Conservation (phyloP, 805 yeast species). For the Metschnikowia proteae region DNA sequence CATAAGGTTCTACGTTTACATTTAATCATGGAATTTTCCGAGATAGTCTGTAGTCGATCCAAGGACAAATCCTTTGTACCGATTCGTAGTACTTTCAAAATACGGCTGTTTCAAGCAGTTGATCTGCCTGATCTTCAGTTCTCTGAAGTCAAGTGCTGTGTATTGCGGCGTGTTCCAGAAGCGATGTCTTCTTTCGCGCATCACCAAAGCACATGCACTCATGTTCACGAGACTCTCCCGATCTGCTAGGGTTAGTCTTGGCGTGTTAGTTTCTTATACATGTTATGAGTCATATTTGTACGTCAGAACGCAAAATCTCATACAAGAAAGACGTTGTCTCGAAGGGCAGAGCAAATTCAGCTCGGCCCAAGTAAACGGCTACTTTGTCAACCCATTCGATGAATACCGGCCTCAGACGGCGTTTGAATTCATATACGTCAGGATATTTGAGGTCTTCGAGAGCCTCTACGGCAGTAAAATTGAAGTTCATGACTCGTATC, state of each 20-base stretch:
- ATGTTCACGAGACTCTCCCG: slow-evolving; percentile 19
- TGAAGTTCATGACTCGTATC: slow-evolving; percentile 34
- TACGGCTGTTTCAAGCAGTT: too few species aligned
- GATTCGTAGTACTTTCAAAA: too few species aligned
- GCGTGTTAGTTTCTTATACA: slow-evolving; percentile 52
- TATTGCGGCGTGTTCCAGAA: too few species aligned
- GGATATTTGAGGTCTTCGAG: slow-evolving; percentile 69
- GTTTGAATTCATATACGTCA: slow-evolving; percentile 74
- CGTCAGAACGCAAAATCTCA: slow-evolving; percentile 49
- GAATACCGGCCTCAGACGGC: slow-evolving; percentile 89
- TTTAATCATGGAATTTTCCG: too few species aligned
- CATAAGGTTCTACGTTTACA: too few species aligned
- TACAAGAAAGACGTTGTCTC: slow-evolving; percentile 26
- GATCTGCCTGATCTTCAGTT: not conserved
- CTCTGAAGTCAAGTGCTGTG: not conserved
- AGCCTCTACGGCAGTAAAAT: slow-evolving; percentile 38
- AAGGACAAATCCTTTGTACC: not conserved
- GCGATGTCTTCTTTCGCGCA: not conserved
- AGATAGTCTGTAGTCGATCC: not conserved
- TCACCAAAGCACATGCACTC: not conserved
- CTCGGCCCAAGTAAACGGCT: slow-evolving; percentile 55
- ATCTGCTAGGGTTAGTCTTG: slow-evolving; percentile 39
- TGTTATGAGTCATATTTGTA: slow-evolving; percentile 64
- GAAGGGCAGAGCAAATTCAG: slow-evolving; percentile 21
- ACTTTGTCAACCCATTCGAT: slow-evolving; percentile 85